These are phyloP conservation scores for Neurospora sp. DNA, from an alignment of 495 filamentous ascomycete genomes.

Conservation along the genomic window DNA sequence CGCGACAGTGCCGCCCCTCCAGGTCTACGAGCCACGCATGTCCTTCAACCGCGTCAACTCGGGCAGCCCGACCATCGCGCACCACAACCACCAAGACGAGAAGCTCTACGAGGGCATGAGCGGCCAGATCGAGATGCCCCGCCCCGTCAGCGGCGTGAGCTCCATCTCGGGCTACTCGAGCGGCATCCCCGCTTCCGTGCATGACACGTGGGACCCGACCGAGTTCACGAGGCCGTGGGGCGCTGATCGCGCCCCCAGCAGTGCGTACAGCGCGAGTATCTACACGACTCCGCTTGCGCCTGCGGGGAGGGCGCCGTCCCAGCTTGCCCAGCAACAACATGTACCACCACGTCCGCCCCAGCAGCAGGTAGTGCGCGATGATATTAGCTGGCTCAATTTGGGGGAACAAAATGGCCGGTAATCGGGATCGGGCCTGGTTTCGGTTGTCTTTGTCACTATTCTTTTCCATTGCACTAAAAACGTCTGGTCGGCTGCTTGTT, in stretches of 20 bases:
- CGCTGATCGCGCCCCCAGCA: slow-evolving; percentile 45
- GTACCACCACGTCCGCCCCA: slow-evolving; percentile 23
- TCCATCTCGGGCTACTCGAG: slow-evolving; percentile 48
- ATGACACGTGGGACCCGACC: slow-evolving; percentile 42
- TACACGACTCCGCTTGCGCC: slow-evolving; percentile 31
- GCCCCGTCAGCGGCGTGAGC: slow-evolving; percentile 43
- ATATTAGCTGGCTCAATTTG: slow-evolving; percentile 75
- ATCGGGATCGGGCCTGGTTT: not conserved
- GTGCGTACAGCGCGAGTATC: slow-evolving; percentile 40
- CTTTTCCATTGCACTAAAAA: not conserved
- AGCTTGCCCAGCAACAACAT: slow-evolving; percentile 21
- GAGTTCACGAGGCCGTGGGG: slow-evolving; percentile 30
- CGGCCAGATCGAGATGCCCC: slow-evolving; percentile 46
- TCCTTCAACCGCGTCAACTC: slow-evolving; percentile 50
- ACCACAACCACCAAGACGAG: slow-evolving; percentile 23
- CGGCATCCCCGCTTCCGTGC: slow-evolving; percentile 43
- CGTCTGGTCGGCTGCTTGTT: not conserved
- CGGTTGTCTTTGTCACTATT: not conserved
- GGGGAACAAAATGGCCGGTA: slow-evolving; percentile 16
- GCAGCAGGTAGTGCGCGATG: slow-evolving; percentile 21
- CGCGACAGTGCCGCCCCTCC: slow-evolving; percentile 42
- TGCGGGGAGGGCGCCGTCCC: slow-evolving; percentile 12
- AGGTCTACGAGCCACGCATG: slow-evolving; percentile 35
- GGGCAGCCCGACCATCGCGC: slow-evolving; percentile 57
- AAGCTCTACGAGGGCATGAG: slow-evolving; percentile 47